Evolutionary conservation across 2,329 filamentous ascomycete species (phyloP).

Genomic region (Cryphonectria radicalis): DNA sequence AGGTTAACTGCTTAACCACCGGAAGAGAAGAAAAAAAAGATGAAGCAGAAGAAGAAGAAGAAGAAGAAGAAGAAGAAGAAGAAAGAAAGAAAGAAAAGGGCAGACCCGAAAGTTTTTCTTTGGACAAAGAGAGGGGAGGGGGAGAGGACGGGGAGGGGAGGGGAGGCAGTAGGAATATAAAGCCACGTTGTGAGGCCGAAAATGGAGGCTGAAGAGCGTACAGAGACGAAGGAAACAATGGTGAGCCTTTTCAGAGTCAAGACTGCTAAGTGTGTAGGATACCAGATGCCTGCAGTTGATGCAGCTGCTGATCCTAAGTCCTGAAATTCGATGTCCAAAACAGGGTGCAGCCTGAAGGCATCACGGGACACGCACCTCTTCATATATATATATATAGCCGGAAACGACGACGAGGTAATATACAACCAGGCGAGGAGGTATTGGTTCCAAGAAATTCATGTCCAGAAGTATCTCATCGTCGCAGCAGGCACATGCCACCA

Average conservation of each 20-base stretch:
- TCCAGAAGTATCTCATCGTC: neutral
- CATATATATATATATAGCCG: constrained; percentile 1
- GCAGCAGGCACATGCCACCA: neutral
- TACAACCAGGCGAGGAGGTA: neutral
- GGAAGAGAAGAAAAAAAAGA: no score
- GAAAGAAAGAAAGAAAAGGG: neutral
- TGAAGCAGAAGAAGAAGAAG: no score
- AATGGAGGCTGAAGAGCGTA: neutral
- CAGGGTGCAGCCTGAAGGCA: neutral
- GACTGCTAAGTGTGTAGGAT: neutral
- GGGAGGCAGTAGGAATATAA: no score
- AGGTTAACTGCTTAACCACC: neutral
- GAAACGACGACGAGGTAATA: neutral
- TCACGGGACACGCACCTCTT: neutral
- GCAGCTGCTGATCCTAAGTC: neutral
- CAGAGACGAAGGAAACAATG: neutral
- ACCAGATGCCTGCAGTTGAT: neutral
- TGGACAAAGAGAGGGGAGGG: no score
- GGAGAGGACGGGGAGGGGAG: no score
- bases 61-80: no score
- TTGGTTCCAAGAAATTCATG: neutral
- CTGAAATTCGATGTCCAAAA: neutral
- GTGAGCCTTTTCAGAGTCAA: neutral
- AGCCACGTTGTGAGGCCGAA: no score
- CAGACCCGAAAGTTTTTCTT: neutral